Conservation (phyloP, 1,139 yeast species). For the Kodamaea derodonti region DNA sequence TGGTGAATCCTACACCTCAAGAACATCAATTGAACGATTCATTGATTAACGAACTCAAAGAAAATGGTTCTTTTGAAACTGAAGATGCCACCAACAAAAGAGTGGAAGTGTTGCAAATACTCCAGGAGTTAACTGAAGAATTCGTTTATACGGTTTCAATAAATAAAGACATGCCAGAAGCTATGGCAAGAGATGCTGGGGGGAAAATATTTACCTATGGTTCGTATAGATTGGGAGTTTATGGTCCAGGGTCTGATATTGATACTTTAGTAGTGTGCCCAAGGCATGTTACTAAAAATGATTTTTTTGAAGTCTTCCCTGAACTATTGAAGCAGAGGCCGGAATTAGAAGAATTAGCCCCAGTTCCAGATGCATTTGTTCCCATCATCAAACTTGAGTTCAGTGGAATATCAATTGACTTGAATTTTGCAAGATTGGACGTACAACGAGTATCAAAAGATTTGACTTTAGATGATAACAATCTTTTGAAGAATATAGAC, state of each 20-base stretch:
- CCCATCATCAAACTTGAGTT: constrained; percentile 90
- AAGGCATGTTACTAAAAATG: constrained; percentile 86
- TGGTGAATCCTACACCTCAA: constrained; percentile 75
- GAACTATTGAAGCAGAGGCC: constrained; percentile 61
- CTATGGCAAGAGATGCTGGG: constrained; percentile 96
- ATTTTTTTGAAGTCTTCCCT: constrained; percentile 79
- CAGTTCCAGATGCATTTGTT: constrained; percentile 96
- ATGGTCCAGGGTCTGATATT: constrained; percentile 98
- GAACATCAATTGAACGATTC: constrained; percentile 74
- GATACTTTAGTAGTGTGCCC: constrained; percentile 96
- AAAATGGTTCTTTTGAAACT: constrained; percentile 82
- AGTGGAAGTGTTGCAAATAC: constrained; percentile 61
- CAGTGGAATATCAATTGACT: constrained; percentile 85
- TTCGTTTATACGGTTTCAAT: constrained; percentile 80
- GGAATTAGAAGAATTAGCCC: constrained; percentile 83
- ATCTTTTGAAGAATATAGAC: constrained; percentile 77
- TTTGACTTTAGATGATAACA: constrained; percentile 77
- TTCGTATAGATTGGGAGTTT: constrained; percentile 89
- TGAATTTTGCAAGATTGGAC: constrained; percentile 78
- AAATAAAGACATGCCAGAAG: constrained; percentile 88
- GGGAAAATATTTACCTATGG: constrained; percentile 96
- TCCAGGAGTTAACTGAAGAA: constrained; percentile 72
- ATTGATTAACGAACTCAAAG: constrained; percentile 72
- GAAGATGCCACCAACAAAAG: constrained; percentile 79
- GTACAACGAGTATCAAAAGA: constrained; percentile 75